Percentiles rank a stretch among this genome's conserved stretches.
Conservation (phyloP, 106 monocot species). For the Platanthera guangdongensis region DNA sequence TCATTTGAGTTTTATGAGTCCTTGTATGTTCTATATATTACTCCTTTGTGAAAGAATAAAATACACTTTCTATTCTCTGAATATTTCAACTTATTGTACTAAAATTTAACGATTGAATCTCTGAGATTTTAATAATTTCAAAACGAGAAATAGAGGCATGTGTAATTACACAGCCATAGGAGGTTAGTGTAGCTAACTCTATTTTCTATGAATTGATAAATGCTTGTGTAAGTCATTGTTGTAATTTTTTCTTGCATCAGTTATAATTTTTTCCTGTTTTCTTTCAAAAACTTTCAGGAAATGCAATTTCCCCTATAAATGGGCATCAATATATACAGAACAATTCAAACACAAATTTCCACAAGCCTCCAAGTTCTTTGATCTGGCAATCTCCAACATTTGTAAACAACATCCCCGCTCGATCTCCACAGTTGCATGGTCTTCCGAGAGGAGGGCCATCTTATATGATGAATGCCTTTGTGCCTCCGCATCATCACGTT, state of each 20-base stretch:
- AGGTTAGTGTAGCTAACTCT: not conserved
- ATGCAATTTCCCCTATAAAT: conserved; percentile 54
- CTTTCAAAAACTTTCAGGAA: conserved; percentile 40
- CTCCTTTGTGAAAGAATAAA: too few species aligned
- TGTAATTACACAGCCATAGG: too few species aligned
- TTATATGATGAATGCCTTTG: conserved; percentile 33
- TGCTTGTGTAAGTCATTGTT: not conserved
- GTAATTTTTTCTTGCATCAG: not conserved
- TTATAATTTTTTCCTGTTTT: not conserved
- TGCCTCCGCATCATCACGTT: conserved; percentile 44
- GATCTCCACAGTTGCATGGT: conserved; percentile 37
- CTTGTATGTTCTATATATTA: too few species aligned
- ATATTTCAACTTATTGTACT: too few species aligned
- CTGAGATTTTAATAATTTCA: too few species aligned
- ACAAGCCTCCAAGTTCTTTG: conserved; percentile 20
- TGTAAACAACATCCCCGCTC: conserved; percentile 30
- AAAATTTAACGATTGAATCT: too few species aligned
- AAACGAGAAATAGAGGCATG: not conserved
- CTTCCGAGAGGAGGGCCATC: conserved; percentile 55
- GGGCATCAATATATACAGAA: conserved; percentile 59
- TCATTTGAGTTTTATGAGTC: too few species aligned
- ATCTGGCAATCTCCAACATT: conserved; percentile 57
- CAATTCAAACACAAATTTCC: conserved; percentile 37
- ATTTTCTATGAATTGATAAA: not conserved
- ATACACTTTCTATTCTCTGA: too few species aligned